Conservation (phyloP, 2,329 filamentous ascomycete genomes). For the Talaromyces sp. region DNA sequence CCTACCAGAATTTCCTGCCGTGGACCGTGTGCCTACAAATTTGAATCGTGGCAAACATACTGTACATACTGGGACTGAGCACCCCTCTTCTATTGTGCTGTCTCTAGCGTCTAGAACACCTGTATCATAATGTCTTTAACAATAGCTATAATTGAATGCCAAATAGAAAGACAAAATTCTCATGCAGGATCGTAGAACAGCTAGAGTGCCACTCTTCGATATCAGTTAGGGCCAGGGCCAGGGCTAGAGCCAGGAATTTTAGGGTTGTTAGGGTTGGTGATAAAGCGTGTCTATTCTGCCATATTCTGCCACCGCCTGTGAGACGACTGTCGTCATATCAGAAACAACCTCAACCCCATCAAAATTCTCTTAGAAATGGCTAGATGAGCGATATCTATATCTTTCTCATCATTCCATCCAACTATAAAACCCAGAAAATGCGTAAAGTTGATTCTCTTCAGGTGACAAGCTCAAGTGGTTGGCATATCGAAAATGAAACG, state of each 20-base stretch:
- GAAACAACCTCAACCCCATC: neutral
- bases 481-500: slow-evolving; percentile 42
- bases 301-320: neutral
- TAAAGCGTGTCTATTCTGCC: neutral
- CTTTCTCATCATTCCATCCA: slow-evolving; percentile 31
- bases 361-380: neutral
- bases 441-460: slow-evolving; percentile 67
- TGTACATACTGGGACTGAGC: neutral
- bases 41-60: neutral
- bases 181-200: neutral
- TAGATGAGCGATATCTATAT: neutral
- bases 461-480: slow-evolving; percentile 68
- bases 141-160: neutral
- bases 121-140: neutral
- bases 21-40: neutral
- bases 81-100: neutral
- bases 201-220: neutral
- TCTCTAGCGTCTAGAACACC: neutral
- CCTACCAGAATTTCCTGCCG: neutral
- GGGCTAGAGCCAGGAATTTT: neutral
- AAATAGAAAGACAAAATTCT: neutral
- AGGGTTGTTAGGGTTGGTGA: neutral
- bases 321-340: neutral
- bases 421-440: slow-evolving; percentile 68
- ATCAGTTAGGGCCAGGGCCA: neutral